Percentiles rank a stretch among this genome's conserved stretches.
Conservation (phyloP, 2,329 filamentous ascomycete genomes). For the Sporothrix protearum region DNA sequence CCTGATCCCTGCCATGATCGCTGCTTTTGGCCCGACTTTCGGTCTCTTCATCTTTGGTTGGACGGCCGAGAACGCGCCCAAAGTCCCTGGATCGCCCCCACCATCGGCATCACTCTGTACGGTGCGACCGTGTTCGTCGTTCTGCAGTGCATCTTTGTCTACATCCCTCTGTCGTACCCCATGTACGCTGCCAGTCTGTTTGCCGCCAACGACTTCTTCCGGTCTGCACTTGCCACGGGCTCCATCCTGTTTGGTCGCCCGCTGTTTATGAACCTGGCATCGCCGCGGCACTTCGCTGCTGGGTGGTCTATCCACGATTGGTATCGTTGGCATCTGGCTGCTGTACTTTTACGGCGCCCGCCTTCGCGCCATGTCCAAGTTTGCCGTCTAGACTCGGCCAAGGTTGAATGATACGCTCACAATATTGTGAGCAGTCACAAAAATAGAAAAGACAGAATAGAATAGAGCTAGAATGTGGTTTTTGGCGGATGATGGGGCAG, state of each 20-base stretch:
- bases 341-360: slow-evolving; percentile 56
- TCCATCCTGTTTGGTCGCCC: slow-evolving; percentile 59
- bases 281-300: slow-evolving; percentile 54
- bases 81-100: slow-evolving; percentile 55
- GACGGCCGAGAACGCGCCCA: slow-evolving; percentile 45
- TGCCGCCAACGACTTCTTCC: slow-evolving; percentile 58
- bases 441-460: not conserved
- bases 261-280: slow-evolving; percentile 57
- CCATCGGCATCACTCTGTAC: slow-evolving; percentile 56
- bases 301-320: slow-evolving; percentile 51
- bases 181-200: slow-evolving; percentile 57
- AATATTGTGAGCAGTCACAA: not conserved
- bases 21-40: slow-evolving; percentile 51
- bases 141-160: slow-evolving; percentile 59
- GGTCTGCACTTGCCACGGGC: slow-evolving; percentile 56
- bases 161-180: slow-evolving; percentile 55
- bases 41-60: slow-evolving; percentile 61
- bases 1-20: slow-evolving; percentile 53
- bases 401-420: not conserved
- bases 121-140: slow-evolving; percentile 51
- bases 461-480: not conserved
- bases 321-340: slow-evolving; percentile 57
- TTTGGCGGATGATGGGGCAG: not conserved
- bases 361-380: slow-evolving; percentile 55
- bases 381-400: slow-evolving; percentile 42